These are phyloP conservation scores for Termitomyces sp. DNA, from an alignment of 768 basidiomycete genomes.

Conservation along the genomic window DNA sequence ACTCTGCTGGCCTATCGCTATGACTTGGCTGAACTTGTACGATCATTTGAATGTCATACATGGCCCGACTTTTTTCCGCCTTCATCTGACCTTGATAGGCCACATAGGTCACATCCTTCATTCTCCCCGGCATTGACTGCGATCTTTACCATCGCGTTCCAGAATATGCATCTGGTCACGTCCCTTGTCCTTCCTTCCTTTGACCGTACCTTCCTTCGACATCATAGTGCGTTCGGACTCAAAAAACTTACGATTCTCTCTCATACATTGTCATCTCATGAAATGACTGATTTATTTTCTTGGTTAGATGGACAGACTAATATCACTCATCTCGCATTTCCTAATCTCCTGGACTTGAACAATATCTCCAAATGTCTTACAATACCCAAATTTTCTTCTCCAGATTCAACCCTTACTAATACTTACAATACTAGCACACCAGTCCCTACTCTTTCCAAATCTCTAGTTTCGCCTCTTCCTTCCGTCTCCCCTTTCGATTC, in stretches of 20 bases:
- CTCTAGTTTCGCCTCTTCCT: constrained; percentile 9
- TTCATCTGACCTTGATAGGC: neutral
- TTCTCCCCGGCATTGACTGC: constrained; percentile 27
- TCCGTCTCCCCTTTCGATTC: constrained; percentile 20
- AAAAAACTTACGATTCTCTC: constrained; percentile 32
- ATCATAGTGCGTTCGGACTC: constrained; percentile 38
- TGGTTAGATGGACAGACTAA: constrained; percentile 40
- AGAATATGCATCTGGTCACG: constrained; percentile 39
- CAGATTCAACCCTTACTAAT: constrained; percentile 3
- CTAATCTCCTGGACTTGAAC: constrained; percentile 25
- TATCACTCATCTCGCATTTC: constrained; percentile 32
- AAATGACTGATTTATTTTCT: constrained; percentile 28
- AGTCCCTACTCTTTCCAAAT: constrained; percentile 4
- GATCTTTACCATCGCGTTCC: constrained; percentile 36
- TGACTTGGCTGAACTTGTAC: constrained; percentile 35
- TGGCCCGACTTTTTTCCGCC: constrained; percentile 37
- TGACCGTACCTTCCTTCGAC: constrained; percentile 33
- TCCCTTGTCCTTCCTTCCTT: constrained; percentile 36
- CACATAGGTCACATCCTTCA: constrained; percentile 1
- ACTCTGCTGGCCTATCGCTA: constrained; percentile 30
- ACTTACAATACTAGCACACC: constrained; percentile 2
- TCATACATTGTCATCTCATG: constrained; percentile 22
- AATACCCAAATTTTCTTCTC: constrained; percentile 1
- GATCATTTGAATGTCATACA: constrained; percentile 30
- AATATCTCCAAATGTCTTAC: constrained; percentile 3